phyloP scores from a whole-genome alignment of 345 rosid species.

The Sonneratia alba region DNA sequence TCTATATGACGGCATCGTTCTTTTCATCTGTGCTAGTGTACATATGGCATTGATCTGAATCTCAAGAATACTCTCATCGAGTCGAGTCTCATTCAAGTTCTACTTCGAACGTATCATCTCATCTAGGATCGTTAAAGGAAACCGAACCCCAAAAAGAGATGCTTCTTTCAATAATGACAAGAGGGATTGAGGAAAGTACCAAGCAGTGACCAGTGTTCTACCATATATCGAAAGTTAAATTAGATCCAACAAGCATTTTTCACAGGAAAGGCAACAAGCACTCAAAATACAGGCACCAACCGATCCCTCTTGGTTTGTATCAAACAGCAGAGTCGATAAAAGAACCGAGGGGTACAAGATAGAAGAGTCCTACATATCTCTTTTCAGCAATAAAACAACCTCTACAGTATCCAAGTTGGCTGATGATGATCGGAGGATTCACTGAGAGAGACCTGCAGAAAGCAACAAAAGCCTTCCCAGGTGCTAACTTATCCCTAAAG shows the following conservation, averaged over 20 bases:
- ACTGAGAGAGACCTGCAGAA: slow-evolving; percentile 5
- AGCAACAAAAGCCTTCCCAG: slow-evolving; percentile 2
- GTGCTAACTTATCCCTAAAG: slow-evolving; percentile 6
- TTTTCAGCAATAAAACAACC: neutral
- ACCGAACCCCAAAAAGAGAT: too few species aligned
- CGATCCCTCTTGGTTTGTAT: neutral
- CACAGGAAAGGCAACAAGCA: neutral
- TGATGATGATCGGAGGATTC: neutral
- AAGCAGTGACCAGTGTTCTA: too few species aligned
- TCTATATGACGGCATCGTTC: too few species aligned
- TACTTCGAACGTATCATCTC: too few species aligned
- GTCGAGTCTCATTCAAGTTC: too few species aligned
- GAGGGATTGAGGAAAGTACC: too few species aligned
- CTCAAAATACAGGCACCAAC: neutral
- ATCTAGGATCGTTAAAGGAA: too few species aligned
- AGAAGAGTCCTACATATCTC: neutral
- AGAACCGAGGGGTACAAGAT: neutral
- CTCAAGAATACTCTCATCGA: too few species aligned
- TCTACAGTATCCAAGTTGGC: neutral
- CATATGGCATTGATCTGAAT: too few species aligned
- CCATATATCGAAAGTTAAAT: neutral
- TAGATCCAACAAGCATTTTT: neutral
- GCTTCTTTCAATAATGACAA: too few species aligned
- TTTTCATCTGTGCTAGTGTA: too few species aligned
- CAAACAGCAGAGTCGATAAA: neutral